Base-by-base conservation (phyloP, 495 filamentous ascomycete species). In the Penicillium robsamsonii region DNA sequence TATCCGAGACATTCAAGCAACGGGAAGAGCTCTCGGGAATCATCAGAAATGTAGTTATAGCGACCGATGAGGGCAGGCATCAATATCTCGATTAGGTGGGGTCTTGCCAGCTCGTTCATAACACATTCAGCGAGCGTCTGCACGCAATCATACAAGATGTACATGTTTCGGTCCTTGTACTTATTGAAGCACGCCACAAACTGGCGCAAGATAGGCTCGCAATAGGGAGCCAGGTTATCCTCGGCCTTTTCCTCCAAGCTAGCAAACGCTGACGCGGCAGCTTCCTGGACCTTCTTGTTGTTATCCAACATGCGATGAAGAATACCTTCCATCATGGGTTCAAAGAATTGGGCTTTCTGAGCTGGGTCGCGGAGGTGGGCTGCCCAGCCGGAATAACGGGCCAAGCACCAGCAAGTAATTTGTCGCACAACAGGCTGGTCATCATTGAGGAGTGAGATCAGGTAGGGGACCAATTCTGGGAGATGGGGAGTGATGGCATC, bases 91-190 rank as follows among this genome's bases (percentile, higher is more conserved):
- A 92, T 84, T 5, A 96, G 80, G 51, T 91, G 83, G 4, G 90
- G 88, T 61, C 84, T 80, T 10, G 90, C 84, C 43, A 99, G 75
- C 42, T 87, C 84, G 17, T 84, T 84, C 47, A 90, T 89, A 46
- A 97, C 88, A 69, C 92, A 87, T 67, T 99, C 95, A 13, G 94
- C 94, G 38, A 99, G 77, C 0, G 95, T 97, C 73, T 99, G 94
- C 46, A 99, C 89, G 73, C 94, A 99, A 75, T 97, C 95, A 73
- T 99, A 99, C 35, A 99, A 84, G 55, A 97, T 91, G 75, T 93
- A 97, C 85, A 96, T 96, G 77, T 99, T 99, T 48, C 90, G 85
- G 69, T 97, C 93, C 78, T 99, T 97, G 82, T 97, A 99, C 70
- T 87, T 90, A 25, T 73, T 79, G 75, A 99, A 97, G 70, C 95